Evolutionary conservation across 441 rosid species (phyloP).

Genomic region (Monsonia emarginata): DNA sequence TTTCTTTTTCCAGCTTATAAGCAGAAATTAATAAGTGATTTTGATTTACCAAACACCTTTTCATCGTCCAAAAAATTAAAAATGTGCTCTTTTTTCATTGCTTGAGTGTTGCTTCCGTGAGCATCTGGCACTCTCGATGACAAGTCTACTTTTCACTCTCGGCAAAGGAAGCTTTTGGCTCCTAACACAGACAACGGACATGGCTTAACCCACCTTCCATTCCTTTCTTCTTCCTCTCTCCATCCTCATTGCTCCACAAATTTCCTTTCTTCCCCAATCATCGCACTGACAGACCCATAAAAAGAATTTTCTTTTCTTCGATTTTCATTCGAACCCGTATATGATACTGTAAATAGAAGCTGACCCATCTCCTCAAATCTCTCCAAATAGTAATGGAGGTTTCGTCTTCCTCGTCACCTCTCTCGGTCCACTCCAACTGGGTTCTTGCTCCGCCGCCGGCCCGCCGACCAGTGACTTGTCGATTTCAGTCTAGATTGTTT

Average conservation of each 20-base stretch:
- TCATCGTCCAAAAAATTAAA: no score
- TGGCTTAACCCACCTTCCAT: neutral
- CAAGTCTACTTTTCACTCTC: neutral
- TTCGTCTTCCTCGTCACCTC: constrained; percentile 5
- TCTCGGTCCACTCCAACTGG: constrained; percentile 3
- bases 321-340: no score
- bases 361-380: neutral
- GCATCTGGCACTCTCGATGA: neutral
- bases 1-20: no score
- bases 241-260: no score
- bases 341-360: neutral
- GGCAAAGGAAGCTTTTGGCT: no score
- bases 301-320: neutral
- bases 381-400: constrained; percentile 1
- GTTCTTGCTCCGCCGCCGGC: neutral
- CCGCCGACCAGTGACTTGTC: constrained; percentile 1
- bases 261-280: neutral
- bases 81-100: no score
- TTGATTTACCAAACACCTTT: no score
- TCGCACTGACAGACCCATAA: no score
- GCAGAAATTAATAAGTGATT: no score
- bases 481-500: neutral
- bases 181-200: neutral
- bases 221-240: neutral
- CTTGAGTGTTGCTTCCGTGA: neutral